Conservation (phyloP, 75 land plant species). For the Azolla pinnata region DNA sequence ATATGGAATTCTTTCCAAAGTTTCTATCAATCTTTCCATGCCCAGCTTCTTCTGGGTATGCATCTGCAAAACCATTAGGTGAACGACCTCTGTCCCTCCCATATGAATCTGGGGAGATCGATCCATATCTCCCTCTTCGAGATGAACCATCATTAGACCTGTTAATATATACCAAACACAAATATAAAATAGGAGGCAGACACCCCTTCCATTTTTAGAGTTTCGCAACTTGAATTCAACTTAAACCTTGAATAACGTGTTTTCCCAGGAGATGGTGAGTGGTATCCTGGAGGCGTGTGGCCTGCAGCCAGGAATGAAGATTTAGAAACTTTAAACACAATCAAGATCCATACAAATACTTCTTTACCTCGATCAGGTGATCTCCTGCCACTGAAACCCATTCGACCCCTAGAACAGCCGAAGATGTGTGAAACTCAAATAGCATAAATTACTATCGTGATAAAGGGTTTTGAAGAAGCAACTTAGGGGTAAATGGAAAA, state of each 20-base stretch:
- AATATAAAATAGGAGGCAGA: background rate
- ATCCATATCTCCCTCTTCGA: background rate
- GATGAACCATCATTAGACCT: too few relatives aligned
- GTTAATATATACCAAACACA: too few relatives aligned
- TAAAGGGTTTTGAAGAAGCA: background rate
- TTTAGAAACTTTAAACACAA: background rate
- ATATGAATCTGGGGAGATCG: background rate
- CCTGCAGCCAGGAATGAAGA: background rate
- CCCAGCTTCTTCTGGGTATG: too few relatives aligned
- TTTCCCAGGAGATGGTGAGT: slow-evolving; percentile 12
- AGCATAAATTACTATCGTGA: background rate
- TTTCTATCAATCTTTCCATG: too few relatives aligned
- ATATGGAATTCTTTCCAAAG: too few relatives aligned
- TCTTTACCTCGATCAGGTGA: slow-evolving; percentile 3
- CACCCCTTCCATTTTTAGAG: too few relatives aligned
- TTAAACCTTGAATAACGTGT: slow-evolving; percentile 17
- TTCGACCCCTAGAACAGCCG: background rate
- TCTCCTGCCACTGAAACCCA: background rate
- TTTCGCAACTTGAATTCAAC: too few relatives aligned
- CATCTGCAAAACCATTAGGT: too few relatives aligned
- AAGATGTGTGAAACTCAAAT: too few relatives aligned
- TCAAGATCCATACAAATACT: background rate
- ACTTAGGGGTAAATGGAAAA: background rate
- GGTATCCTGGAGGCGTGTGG: slow-evolving; percentile 8
- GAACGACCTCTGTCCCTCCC: background rate